Conservation (phyloP, 2,329 filamentous ascomycete species). For the Talaromyces sp. region DNA sequence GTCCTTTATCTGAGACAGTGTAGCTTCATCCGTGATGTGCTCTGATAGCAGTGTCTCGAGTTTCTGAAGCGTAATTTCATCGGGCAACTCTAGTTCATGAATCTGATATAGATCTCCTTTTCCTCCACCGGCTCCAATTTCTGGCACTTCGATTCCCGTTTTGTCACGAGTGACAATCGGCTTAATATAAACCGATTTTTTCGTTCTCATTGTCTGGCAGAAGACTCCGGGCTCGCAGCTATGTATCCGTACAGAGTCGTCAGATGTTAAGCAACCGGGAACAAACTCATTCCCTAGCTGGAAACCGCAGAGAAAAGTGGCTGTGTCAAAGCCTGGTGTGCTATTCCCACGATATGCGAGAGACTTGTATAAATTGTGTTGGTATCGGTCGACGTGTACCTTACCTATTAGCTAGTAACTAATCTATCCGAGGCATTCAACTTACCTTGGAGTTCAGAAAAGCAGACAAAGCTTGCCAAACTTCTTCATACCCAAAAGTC, state of each 20-base stretch:
- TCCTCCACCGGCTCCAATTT: constrained; percentile 76
- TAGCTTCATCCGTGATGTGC: constrained; percentile 31
- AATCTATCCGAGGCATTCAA: not conserved
- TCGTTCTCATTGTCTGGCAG: constrained; percentile 44
- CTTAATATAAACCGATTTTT: constrained; percentile 67
- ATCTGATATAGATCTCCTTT: constrained; percentile 68
- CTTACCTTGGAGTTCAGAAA: constrained; percentile 62
- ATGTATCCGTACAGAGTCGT: constrained; percentile 66
- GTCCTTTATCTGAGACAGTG: constrained; percentile 29
- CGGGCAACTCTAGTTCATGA: constrained; percentile 62
- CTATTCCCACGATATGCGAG: constrained; percentile 49
- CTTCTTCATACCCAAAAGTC: constrained; percentile 92
- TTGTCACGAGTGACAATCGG: constrained; percentile 66
- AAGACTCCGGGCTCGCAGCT: constrained; percentile 71
- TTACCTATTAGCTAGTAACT: constrained; percentile 30
- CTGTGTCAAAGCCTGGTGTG: constrained; percentile 53
- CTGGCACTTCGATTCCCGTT: constrained; percentile 62
- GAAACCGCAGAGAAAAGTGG: constrained; percentile 68
- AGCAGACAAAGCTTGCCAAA: constrained; percentile 77
- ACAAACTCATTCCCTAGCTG: constrained; percentile 68
- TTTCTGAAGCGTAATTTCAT: constrained; percentile 47
- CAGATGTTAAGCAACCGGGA: constrained; percentile 67
- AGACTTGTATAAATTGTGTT: constrained; percentile 67
- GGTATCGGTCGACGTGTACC: constrained; percentile 82
- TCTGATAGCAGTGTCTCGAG: constrained; percentile 53